phyloP scores from a whole-genome alignment of 2,329 filamentous ascomycete genomes.

The Cordyceps javanica region DNA sequence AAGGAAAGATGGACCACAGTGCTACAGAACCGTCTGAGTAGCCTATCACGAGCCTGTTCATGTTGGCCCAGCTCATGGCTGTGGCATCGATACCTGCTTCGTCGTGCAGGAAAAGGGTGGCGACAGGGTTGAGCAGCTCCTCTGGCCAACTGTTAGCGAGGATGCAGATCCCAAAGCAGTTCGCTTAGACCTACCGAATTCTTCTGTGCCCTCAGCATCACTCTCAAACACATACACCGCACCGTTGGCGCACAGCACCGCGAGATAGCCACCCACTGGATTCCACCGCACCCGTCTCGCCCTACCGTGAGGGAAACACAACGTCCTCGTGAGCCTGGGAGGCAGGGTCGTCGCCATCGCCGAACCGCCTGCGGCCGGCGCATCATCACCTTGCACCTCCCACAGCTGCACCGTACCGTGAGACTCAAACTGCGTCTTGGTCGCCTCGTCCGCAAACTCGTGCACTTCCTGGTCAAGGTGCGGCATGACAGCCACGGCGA shows the following conservation, averaged over 20 bases:
- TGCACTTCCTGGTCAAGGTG: slow-evolving; percentile 43
- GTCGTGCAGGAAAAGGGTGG: slow-evolving; percentile 36
- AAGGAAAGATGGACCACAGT: slow-evolving; percentile 50
- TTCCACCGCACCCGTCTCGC: slow-evolving; percentile 48
- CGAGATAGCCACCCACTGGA: slow-evolving; percentile 41
- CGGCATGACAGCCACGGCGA: slow-evolving; percentile 47
- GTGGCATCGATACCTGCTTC: slow-evolving; percentile 46
- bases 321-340: slow-evolving; percentile 35
- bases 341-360: slow-evolving; percentile 27
- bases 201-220: slow-evolving; percentile 23
- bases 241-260: slow-evolving; percentile 46
- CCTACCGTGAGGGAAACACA: slow-evolving; percentile 47
- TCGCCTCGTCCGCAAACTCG: slow-evolving; percentile 30
- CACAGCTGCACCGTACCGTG: slow-evolving; percentile 48
- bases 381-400: slow-evolving; percentile 34
- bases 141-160: slow-evolving; percentile 31
- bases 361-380: slow-evolving; percentile 17
- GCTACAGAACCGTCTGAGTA: slow-evolving; percentile 51
- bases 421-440: slow-evolving; percentile 32
- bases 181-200: slow-evolving; percentile 33
- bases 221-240: slow-evolving; percentile 43
- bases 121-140: slow-evolving; percentile 37
- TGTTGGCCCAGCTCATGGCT: slow-evolving; percentile 48
- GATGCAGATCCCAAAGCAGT: neutral
- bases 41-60: slow-evolving; percentile 49